Evolutionary conservation across 306 rosid genomes (phyloP).

Genomic region (Castanea mollissima): DNA sequence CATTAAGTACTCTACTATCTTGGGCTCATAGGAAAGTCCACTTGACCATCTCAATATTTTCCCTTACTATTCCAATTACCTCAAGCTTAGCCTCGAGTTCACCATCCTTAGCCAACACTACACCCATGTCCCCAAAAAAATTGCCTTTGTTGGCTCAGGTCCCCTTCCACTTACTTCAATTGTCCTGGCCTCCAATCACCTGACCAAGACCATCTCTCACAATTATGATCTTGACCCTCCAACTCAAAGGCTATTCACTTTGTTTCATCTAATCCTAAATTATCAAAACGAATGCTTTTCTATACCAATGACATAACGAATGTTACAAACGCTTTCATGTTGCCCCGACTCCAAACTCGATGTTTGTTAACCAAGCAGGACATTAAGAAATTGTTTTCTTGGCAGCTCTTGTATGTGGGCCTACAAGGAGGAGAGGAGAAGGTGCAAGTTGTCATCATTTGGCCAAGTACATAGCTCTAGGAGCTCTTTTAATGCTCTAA

Average conservation of each 20-base stretch:
- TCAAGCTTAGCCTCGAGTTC: slow-evolving; percentile 67
- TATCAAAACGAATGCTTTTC: slow-evolving; percentile 62
- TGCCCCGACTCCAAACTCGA: not conserved
- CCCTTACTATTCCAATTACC: slow-evolving; percentile 70
- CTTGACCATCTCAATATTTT: slow-evolving; percentile 54
- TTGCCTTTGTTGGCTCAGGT: slow-evolving; percentile 83
- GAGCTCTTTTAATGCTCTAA: slow-evolving; percentile 47
- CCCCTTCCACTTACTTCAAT: slow-evolving; percentile 85
- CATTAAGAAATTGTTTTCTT: slow-evolving; percentile 35
- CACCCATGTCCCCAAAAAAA: slow-evolving; percentile 24
- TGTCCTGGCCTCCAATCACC: slow-evolving; percentile 65
- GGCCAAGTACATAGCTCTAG: slow-evolving; percentile 50
- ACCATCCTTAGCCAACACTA: slow-evolving; percentile 21
- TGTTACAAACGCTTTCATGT: slow-evolving; percentile 33
- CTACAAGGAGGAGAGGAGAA: slow-evolving; percentile 54
- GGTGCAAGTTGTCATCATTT: slow-evolving; percentile 47
- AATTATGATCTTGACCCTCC: slow-evolving; percentile 63
- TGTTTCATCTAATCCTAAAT: slow-evolving; percentile 49
- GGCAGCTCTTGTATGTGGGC: slow-evolving; percentile 73
- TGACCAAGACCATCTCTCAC: slow-evolving; percentile 52
- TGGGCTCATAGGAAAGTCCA: slow-evolving; percentile 48
- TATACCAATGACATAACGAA: slow-evolving; percentile 58
- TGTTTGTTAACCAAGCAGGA: not conserved
- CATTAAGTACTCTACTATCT: slow-evolving; percentile 46
- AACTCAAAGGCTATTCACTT: slow-evolving; percentile 51